These are phyloP conservation scores for Lippia alba DNA, from an alignment of 305 asterid genomes.

Conservation along the genomic window DNA sequence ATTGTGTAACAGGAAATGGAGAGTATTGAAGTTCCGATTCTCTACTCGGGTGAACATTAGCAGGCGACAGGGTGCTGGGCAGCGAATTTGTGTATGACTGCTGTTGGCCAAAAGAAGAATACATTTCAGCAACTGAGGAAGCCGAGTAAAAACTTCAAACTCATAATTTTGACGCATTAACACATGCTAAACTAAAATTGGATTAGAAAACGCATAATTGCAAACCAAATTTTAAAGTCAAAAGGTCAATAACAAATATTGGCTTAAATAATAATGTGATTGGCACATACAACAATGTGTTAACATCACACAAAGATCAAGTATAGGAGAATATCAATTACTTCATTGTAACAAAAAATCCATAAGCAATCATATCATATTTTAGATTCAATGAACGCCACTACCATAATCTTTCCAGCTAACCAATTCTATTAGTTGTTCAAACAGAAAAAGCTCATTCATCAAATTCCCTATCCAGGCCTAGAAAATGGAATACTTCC, in stretches of 20 bases:
- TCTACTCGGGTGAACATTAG: constrained; percentile 65
- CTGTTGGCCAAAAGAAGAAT: constrained; percentile 36
- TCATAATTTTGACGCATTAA: neutral
- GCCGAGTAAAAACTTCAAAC: constrained; percentile 18
- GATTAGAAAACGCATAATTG: too few relatives aligned
- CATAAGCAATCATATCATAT: too few relatives aligned
- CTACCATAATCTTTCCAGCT: neutral
- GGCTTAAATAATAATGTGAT: too few relatives aligned
- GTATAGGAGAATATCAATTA: too few relatives aligned
- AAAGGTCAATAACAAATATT: too few relatives aligned
- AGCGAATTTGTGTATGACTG: constrained; percentile 70
- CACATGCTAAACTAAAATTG: too few relatives aligned
- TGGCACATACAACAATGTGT: too few relatives aligned
- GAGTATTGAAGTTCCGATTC: constrained; percentile 83
- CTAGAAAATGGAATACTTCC: neutral
- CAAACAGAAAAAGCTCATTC: neutral
- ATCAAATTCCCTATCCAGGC: neutral
- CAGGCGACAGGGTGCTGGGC: constrained; percentile 64
- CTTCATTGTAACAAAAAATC: too few relatives aligned
- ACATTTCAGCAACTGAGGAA: constrained; percentile 37
- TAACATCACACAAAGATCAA: too few relatives aligned
- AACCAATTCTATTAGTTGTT: constrained; percentile 4
- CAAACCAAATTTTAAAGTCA: too few relatives aligned
- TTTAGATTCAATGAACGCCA: too few relatives aligned
- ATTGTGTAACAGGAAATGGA: constrained; percentile 66